Evolutionary conservation across 345 rosid genomes (phyloP).

Genomic region (Populus euphratica): DNA sequence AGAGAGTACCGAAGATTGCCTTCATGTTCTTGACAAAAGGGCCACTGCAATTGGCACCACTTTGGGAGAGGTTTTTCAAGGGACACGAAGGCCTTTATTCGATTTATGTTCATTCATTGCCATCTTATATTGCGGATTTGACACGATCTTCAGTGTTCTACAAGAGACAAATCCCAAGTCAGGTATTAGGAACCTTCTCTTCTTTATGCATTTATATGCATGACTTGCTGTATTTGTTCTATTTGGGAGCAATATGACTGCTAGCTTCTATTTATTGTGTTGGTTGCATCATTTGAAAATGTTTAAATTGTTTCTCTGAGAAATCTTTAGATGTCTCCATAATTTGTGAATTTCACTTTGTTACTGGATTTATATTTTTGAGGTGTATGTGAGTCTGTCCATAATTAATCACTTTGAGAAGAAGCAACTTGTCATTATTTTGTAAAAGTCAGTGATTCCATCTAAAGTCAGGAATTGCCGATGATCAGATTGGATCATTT

Average conservation of each 20-base stretch:
- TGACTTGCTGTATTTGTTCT: neutral
- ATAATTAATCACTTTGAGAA: neutral
- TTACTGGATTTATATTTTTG: neutral
- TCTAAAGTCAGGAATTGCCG: no score
- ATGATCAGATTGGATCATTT: no score
- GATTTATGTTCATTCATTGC: conserved; percentile 68
- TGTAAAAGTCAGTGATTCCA: neutral
- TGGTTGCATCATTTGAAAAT: neutral
- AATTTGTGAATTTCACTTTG: neutral
- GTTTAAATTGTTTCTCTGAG: neutral
- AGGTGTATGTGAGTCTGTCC: neutral
- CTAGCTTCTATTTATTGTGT: neutral
- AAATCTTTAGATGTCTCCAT: neutral
- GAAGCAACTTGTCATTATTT: neutral
- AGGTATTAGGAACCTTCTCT: conserved; percentile 45
- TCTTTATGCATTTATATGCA: neutral
- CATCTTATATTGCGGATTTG: conserved; percentile 49
- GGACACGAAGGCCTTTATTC: conserved; percentile 64
- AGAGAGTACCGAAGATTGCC: conserved; percentile 77
- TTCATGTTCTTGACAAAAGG: conserved; percentile 95
- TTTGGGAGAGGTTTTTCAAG: conserved; percentile 85
- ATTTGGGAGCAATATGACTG: neutral
- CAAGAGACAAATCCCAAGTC: conserved; percentile 80
- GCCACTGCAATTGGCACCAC: conserved; percentile 77
- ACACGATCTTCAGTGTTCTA: conserved; percentile 62